Evolutionary conservation across 208 protist species (phyloP), one percentile per base, ranked within the genome.

Genomic region (Trypanosoma mega): DNA sequence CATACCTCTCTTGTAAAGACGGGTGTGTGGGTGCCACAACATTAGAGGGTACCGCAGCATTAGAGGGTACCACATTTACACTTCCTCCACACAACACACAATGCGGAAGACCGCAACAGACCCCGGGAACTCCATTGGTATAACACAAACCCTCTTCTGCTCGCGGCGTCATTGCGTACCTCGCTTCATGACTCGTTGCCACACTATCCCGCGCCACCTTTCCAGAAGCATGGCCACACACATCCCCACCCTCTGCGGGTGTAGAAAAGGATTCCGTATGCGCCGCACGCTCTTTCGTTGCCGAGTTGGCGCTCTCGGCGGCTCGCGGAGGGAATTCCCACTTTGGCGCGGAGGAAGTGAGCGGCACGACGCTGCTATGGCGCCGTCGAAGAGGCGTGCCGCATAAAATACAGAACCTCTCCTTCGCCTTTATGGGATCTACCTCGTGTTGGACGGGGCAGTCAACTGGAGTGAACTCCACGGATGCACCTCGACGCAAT

Each of bases 41-140:
- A 20, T 2, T 41, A 6, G 41, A 30, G 21, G 48, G 27, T 27
- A 23, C 12, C 11, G 5, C 16, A 21, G 41, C 7, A 14, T 16
- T 46, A 14, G n/a, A n/a, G n/a, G n/a, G n/a, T n/a, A n/a, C n/a
- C n/a, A n/a, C n/a, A n/a, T n/a, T n/a, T n/a, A n/a, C n/a, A n/a
- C n/a, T n/a, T n/a, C n/a, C n/a, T n/a, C n/a, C 2, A 48, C 63
- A 63, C 31, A 70, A 44, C 23, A 47, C 18, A 62, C 63, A 70
- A 26, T 50, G 45, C 36, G 63, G 63, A 20, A 70, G 36, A 31
- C 63, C 55, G 49, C 63, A 70, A 9, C 29, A 63, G 2, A 70
- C 63, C 9, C 63, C 63, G 18, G 49, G 45, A 16, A 70, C 54
- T 31, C 54, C 43, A 18, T 1, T 29, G 12, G 47, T 70, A 21